Percentiles rank a stretch among this genome's conserved stretches.
These are phyloP conservation scores for Elaphomyces granulatus DNA, from an alignment of 495 filamentous ascomycete genomes.

Conservation along the genomic window DNA sequence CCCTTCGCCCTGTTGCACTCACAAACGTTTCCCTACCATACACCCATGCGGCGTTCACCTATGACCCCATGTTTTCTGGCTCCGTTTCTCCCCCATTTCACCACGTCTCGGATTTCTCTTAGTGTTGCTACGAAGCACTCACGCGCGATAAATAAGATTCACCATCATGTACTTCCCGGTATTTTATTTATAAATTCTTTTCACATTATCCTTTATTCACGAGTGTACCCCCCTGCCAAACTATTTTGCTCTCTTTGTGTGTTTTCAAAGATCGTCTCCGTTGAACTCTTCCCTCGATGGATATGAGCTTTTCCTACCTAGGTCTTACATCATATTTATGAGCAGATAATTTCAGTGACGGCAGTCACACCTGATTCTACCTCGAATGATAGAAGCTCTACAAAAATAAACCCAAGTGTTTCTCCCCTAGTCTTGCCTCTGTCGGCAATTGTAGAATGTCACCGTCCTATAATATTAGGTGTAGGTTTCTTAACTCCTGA, in stretches of 20 bases:
- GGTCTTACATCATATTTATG: too few species aligned
- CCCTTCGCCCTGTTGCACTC: not conserved
- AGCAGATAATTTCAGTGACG: too few species aligned
- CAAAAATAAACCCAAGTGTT: too few species aligned
- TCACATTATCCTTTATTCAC: constrained; percentile 33
- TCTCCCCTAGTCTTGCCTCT: not conserved
- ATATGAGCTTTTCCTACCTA: too few species aligned
- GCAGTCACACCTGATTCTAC: too few species aligned
- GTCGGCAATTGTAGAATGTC: not conserved
- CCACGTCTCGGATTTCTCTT: constrained; percentile 3
- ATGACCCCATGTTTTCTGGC: not conserved
- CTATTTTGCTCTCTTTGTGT: not conserved
- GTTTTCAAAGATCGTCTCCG: not conserved
- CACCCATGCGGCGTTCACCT: not conserved
- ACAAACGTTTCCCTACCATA: not conserved
- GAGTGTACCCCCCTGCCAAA: constrained; percentile 22
- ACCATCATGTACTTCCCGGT: constrained; percentile 42
- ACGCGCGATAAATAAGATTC: constrained; percentile 40
- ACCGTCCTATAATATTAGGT: too few species aligned
- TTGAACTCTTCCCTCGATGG: too few species aligned
- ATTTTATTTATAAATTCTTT: constrained; percentile 8
- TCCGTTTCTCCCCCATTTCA: not conserved
- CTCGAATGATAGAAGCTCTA: too few species aligned
- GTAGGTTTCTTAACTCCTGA: too few species aligned
- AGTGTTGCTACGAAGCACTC: constrained; percentile 12